Percentiles rank a stretch among this genome's conserved stretches.
Conservation (phyloP, 2,329 filamentous ascomycete genomes). For the Neopestalotiopsis sp. region DNA sequence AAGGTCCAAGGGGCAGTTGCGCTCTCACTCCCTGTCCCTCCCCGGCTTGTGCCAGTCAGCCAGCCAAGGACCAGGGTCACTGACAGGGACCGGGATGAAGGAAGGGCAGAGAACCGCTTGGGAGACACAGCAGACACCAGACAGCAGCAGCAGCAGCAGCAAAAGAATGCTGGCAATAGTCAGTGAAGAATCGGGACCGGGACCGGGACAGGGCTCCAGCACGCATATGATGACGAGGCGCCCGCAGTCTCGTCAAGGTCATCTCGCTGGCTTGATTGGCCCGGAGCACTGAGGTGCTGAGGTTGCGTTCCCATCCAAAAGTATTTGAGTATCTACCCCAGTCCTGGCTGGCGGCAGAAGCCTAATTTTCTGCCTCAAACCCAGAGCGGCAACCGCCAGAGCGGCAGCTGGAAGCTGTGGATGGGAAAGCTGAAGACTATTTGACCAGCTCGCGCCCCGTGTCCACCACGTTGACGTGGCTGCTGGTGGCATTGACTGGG, state of each 20-base stretch:
- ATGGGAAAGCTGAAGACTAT: not conserved
- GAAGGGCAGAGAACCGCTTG: not conserved
- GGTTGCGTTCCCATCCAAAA: not conserved
- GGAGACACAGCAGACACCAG: too few relatives aligned
- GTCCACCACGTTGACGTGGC: not conserved
- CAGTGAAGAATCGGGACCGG: not conserved
- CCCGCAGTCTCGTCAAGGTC: not conserved
- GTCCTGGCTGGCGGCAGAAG: constrained; percentile 8
- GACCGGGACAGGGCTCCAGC: not conserved
- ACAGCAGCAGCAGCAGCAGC: too few relatives aligned
- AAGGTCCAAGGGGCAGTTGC: not conserved
- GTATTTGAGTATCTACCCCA: not conserved
- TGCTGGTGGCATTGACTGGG: not conserved
- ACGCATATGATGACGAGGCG: not conserved
- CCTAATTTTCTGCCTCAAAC: constrained; percentile 9
- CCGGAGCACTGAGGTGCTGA: not conserved
- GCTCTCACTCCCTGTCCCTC: not conserved
- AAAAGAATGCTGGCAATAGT: too few relatives aligned
- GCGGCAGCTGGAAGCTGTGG: not conserved
- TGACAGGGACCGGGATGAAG: not conserved
- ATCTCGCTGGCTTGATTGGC: not conserved
- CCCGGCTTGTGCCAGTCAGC: not conserved
- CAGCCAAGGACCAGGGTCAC: not conserved
- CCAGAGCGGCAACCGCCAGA: not conserved
- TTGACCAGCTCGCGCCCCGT: not conserved